Conservation (phyloP, 352 stramenopile species). For the Pythium phragmiticola region DNA sequence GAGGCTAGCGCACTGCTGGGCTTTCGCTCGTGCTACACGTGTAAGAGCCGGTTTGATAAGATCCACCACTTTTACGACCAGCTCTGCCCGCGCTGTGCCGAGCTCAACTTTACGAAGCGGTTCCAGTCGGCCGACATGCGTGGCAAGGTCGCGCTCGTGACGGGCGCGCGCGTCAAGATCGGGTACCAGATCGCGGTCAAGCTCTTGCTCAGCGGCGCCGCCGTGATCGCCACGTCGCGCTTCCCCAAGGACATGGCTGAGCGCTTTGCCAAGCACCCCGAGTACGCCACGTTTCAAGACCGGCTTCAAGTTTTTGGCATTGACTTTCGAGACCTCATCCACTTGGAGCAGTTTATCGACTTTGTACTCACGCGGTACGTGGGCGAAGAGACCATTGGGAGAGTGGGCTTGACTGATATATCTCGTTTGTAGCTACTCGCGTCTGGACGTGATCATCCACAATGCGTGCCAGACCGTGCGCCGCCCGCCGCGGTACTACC, state of each 20-base stretch:
- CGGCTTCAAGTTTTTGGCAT: conserved; percentile 95
- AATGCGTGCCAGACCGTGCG: conserved; percentile 98
- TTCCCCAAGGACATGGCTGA: conserved; percentile 93
- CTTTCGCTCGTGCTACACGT: conserved; percentile 96
- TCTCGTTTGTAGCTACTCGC: conserved; percentile 45
- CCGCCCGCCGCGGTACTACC: conserved; percentile 93
- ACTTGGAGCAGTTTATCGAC: conserved; percentile 94
- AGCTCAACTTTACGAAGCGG: conserved; percentile 94
- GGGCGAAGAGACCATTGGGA: too few species aligned
- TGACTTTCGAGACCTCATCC: conserved; percentile 95
- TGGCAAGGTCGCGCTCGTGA: conserved; percentile 92
- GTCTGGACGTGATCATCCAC: conserved; percentile 97
- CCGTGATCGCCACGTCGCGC: conserved; percentile 94
- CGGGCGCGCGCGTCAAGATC: conserved; percentile 96
- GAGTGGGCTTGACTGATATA: not conserved
- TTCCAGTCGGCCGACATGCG: conserved; percentile 89
- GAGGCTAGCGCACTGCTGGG: conserved; percentile 63
- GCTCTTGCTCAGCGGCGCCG: conserved; percentile 89
- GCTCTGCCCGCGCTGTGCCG: conserved; percentile 92
- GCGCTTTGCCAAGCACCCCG: conserved; percentile 88
- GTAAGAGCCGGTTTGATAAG: conserved; percentile 93
- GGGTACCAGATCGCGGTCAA: conserved; percentile 95
- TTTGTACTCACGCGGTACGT: conserved; percentile 64
- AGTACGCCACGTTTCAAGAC: conserved; percentile 93
- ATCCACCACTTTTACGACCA: conserved; percentile 97